Evolutionary conservation across 2,329 filamentous ascomycete species (phyloP).

Genomic region (Beauveria sp.): DNA sequence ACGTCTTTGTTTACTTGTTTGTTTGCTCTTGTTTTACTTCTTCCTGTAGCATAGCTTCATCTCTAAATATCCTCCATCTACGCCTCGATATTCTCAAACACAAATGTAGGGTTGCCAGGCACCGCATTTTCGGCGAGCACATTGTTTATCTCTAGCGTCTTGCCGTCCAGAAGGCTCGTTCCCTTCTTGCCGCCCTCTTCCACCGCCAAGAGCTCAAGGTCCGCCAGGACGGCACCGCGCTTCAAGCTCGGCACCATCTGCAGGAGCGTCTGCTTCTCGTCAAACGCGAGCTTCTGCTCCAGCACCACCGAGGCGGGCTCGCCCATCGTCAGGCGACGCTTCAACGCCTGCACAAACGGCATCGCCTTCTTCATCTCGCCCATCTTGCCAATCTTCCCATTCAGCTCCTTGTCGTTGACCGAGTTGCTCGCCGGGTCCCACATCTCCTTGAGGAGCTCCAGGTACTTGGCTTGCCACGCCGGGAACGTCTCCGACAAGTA

Average conservation of each 20-base stretch:
- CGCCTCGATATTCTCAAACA: constrained; percentile 70
- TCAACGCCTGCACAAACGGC: constrained; percentile 86
- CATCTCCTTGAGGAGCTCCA: constrained; percentile 66
- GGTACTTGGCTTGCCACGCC: constrained; percentile 84
- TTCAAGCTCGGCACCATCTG: constrained; percentile 76
- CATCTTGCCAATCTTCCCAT: constrained; percentile 70
- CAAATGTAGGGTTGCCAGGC: constrained; percentile 74
- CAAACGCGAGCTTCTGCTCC: constrained; percentile 76
- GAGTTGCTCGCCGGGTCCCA: constrained; percentile 55
- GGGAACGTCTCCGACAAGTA: constrained; percentile 76
- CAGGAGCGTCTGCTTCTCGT: constrained; percentile 67
- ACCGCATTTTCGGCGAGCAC: constrained; percentile 64
- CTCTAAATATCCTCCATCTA: constrained; percentile 12
- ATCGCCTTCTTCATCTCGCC: constrained; percentile 95
- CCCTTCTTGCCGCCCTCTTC: constrained; percentile 63
- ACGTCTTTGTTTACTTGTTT: neutral
- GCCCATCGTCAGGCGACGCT: constrained; percentile 70
- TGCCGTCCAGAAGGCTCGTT: constrained; percentile 41
- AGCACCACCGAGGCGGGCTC: constrained; percentile 63
- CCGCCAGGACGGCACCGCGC: constrained; percentile 61
- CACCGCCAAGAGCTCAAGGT: constrained; percentile 65
- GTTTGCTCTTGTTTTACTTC: neutral
- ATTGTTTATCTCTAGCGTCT: constrained; percentile 49
- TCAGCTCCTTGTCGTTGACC: constrained; percentile 74
- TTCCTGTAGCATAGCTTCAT: neutral